Evolutionary conservation across 2,329 filamentous ascomycete genomes (phyloP).

Genomic region (Colletotrichum endophyticum): DNA sequence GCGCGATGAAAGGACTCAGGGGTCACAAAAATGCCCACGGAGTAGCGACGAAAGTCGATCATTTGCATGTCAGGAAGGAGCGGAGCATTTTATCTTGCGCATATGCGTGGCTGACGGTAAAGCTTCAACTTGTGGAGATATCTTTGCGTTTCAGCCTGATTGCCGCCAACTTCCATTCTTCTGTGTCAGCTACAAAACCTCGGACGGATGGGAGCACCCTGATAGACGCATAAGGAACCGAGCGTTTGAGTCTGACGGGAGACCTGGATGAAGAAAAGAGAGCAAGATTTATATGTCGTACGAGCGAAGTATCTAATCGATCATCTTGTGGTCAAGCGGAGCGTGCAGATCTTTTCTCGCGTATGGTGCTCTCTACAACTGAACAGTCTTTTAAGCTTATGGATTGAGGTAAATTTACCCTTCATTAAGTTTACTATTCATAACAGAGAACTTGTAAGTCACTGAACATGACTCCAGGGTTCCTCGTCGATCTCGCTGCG

Average conservation of each 20-base stretch:
- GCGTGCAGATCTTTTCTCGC: too few species aligned
- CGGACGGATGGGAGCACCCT: neutral
- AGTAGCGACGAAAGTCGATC: neutral
- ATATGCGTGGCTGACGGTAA: rapidly evolving
- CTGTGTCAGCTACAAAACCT: neutral
- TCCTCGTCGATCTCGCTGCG: too few species aligned
- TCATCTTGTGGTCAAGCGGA: too few species aligned
- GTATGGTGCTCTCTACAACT: too few species aligned
- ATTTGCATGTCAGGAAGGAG: neutral
- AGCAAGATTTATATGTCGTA: too few species aligned
- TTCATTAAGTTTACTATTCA: too few species aligned
- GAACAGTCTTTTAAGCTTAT: too few species aligned
- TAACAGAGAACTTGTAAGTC: too few species aligned
- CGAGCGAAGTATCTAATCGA: too few species aligned
- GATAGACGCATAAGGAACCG: neutral
- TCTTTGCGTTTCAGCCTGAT: neutral
- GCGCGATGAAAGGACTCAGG: neutral
- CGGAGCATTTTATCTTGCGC: neutral
- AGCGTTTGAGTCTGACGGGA: neutral
- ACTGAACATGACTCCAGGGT: too few species aligned
- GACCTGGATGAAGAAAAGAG: too few species aligned
- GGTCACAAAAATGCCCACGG: neutral
- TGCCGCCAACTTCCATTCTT: neutral
- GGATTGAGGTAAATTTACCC: too few species aligned
- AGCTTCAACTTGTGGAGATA: neutral